Percentiles rank a stretch among this genome's conserved stretches.
Conservation (phyloP, 352 stramenopile genomes). For the Globisporangium rhizosaccharum region DNA sequence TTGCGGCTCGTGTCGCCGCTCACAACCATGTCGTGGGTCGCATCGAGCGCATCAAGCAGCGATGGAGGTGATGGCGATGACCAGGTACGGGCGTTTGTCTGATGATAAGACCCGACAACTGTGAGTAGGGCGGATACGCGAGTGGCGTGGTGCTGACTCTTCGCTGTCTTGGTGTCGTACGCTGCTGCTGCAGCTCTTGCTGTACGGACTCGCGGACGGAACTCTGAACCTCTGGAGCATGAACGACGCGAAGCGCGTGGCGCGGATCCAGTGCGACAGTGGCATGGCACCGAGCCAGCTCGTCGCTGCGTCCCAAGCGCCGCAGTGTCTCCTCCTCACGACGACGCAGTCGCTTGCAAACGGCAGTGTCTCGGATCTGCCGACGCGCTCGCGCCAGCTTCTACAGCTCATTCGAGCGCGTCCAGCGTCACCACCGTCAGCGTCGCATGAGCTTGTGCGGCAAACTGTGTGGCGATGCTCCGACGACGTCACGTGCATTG, state of each 20-base stretch:
- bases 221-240: constrained; percentile 13
- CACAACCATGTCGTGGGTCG: constrained; percentile 5
- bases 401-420: background rate
- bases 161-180: background rate
- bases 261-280: background rate
- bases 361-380: too few relatives aligned
- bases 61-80: background rate
- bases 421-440: background rate
- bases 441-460: background rate
- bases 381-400: too few relatives aligned
- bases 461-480: constrained; percentile 2
- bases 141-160: background rate
- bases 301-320: background rate
- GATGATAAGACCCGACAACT: background rate
- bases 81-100: constrained; percentile 3
- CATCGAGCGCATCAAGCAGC: background rate
- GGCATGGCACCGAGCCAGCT: background rate
- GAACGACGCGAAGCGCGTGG: background rate
- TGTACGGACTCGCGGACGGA: constrained; percentile 11
- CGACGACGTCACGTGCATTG: constrained; percentile 6
- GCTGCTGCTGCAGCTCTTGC: constrained; percentile 4
- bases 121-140: background rate
- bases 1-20: constrained; percentile 6
- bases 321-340: too few relatives aligned
- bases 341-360: too few relatives aligned